A percentile compares a stretch with the other conserved stretches of the same genome.
Evolutionary conservation across 2,329 filamentous ascomycete species (phyloP).

Genomic region (Arthroderma uncinatum): DNA sequence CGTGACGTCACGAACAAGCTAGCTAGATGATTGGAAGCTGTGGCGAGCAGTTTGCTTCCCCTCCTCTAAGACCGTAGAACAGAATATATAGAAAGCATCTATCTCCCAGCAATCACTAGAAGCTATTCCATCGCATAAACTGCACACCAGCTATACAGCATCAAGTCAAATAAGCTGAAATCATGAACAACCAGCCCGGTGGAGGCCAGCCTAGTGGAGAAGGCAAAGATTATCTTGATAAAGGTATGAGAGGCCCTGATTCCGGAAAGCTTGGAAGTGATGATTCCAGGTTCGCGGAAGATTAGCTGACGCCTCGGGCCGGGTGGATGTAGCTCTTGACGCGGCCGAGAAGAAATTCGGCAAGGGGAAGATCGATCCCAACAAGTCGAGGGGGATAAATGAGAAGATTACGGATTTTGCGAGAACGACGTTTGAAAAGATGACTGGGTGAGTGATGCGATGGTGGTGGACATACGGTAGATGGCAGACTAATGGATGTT

Average conservation of each 20-base stretch:
- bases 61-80: too few species aligned
- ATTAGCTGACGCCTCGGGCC: background rate
- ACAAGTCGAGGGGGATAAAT: background rate
- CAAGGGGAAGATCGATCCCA: slow-evolving; percentile 3
- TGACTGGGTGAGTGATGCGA: background rate
- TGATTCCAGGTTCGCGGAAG: too few species aligned
- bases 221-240: slow-evolving; percentile 3
- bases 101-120: background rate
- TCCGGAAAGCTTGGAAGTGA: background rate
- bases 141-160: background rate
- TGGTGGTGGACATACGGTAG: background rate
- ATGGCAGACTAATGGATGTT: background rate
- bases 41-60: too few species aligned
- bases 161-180: background rate
- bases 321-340: background rate
- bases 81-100: background rate
- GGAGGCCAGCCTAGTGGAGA: background rate
- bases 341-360: slow-evolving; percentile 3
- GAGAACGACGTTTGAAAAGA: background rate
- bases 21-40: background rate
- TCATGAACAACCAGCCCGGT: background rate
- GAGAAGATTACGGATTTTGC: slow-evolving; percentile 3
- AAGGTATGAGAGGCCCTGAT: background rate
- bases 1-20: background rate
- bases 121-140: too few species aligned